These are phyloP conservation scores for Candida ortonii DNA, from an alignment of 805 yeast species.

Conservation along the genomic window DNA sequence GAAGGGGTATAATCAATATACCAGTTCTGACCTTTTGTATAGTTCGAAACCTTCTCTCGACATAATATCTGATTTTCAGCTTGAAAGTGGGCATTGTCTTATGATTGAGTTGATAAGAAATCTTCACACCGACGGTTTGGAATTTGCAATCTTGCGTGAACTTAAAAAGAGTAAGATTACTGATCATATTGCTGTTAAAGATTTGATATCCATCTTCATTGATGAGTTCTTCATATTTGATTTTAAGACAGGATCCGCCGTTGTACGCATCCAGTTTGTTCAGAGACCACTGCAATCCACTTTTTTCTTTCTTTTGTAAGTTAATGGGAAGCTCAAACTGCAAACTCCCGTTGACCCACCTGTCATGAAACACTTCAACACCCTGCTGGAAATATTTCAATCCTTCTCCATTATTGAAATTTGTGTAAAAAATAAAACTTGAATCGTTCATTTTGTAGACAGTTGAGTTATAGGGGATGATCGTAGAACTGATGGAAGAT, in stretches of 20 bases:
- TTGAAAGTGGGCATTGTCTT: constrained; percentile 29
- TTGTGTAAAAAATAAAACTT: constrained; percentile 37
- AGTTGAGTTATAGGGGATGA: constrained; percentile 21
- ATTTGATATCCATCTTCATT: constrained; percentile 22
- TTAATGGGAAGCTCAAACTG: constrained; percentile 35
- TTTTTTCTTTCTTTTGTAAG: constrained; percentile 16
- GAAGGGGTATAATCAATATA: constrained; percentile 30
- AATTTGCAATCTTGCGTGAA: constrained; percentile 29
- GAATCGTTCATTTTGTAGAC: constrained; percentile 24
- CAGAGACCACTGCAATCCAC: constrained; percentile 23
- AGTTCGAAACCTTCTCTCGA: constrained; percentile 34
- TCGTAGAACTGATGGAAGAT: constrained; percentile 18
- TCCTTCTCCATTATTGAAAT: constrained; percentile 42
- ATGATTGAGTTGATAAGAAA: constrained; percentile 22
- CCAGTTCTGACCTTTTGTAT: constrained; percentile 33
- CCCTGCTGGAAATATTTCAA: constrained; percentile 32
- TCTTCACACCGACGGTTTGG: constrained; percentile 27
- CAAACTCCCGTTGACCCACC: constrained; percentile 39
- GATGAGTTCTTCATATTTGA: constrained; percentile 24
- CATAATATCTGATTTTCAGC: constrained; percentile 32
- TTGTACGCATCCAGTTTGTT: constrained; percentile 29
- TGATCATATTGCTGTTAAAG: constrained; percentile 18
- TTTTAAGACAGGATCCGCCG: constrained; percentile 37
- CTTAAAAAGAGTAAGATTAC: constrained; percentile 26
- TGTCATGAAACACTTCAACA: constrained; percentile 21